These are phyloP conservation scores for Penicillium freii DNA, from an alignment of 2,329 filamentous ascomycete genomes.

Conservation along the genomic window DNA sequence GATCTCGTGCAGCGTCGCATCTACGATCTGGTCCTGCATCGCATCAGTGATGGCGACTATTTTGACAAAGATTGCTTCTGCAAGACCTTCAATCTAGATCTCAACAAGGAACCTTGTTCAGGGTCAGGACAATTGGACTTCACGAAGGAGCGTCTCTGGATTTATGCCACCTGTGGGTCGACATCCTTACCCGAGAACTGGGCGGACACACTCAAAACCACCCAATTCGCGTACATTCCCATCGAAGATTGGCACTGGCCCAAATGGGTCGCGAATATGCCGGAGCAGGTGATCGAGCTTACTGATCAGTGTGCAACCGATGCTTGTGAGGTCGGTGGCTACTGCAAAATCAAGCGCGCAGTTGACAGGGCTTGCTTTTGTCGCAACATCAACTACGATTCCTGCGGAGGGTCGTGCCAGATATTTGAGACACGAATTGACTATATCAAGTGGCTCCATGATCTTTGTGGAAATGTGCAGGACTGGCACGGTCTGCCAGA, in stretches of 20 bases:
- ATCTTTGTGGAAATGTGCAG: neutral
- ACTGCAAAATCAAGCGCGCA: neutral
- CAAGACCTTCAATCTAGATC: neutral
- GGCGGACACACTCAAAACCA: neutral
- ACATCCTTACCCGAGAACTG: neutral
- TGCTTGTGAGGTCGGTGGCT: neutral
- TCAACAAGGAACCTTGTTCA: neutral
- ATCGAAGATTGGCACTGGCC: constrained; percentile 1
- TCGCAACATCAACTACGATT: neutral
- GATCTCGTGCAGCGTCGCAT: neutral
- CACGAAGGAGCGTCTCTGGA: neutral
- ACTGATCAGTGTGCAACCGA: constrained; percentile 1
- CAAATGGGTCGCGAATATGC: neutral
- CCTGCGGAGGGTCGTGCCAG: neutral
- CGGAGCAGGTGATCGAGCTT: neutral
- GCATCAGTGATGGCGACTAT: neutral
- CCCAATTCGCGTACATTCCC: neutral
- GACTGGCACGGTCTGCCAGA: neutral
- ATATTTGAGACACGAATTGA: neutral
- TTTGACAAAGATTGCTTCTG: constrained; percentile 1
- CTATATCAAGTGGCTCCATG: neutral
- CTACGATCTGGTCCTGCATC: neutral
- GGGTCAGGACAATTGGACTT: neutral
- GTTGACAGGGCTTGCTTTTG: neutral
- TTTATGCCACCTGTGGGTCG: neutral